Conservation (phyloP, 192 early-diverging fungal species). For the Gonapodya prolifera region DNA sequence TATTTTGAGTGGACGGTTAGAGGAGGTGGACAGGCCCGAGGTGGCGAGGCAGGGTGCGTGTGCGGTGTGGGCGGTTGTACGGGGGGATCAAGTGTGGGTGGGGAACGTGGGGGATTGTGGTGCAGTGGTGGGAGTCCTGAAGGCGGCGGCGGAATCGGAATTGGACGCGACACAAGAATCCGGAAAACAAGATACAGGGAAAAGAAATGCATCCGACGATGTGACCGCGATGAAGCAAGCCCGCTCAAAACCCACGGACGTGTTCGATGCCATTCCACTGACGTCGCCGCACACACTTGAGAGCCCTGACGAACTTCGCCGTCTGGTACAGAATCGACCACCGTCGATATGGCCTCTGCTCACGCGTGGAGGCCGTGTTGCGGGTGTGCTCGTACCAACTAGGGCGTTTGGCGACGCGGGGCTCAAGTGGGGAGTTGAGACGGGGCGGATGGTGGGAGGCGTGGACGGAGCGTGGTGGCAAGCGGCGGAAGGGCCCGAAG, state of each 20-base stretch:
- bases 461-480: no score
- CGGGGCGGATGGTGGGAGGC: not conserved
- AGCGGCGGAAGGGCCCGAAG: not conserved
- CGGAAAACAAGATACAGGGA: not conserved
- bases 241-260: not conserved
- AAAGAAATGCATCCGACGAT: not conserved
- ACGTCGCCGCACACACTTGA: not conserved
- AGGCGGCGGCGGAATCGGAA: not conserved
- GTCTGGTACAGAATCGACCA: not conserved
- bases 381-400: not conserved
- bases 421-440: not conserved
- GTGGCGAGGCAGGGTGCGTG: not conserved
- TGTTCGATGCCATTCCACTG: not conserved
- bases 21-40: not conserved
- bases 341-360: not conserved
- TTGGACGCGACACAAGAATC: not conserved
- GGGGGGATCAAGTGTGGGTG: not conserved
- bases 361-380: not conserved
- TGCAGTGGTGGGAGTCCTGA: not conserved
- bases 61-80: not conserved
- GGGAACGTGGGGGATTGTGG: not conserved
- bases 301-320: not conserved
- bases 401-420: slow-evolving; percentile 4
- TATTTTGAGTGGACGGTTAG: not conserved
- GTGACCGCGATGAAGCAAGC: not conserved